Evolutionary conservation across 164 flowering plant species (phyloP), one percentile per base, ranked within the genome.

Genomic region (Aristolochia fimbriata): DNA sequence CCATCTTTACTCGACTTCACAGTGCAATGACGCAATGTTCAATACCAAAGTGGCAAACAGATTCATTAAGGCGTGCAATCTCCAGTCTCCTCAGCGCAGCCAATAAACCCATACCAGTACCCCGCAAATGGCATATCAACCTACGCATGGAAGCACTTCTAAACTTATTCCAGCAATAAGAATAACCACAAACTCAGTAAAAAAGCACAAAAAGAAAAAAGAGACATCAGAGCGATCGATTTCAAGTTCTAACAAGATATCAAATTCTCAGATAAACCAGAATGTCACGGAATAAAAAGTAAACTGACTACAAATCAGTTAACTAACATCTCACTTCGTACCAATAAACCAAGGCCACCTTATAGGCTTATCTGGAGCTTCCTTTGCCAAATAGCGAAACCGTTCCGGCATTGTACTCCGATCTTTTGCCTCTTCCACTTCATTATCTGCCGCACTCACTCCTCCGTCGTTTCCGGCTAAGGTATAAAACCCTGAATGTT

Each of bases 351-450:
- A 56, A 5, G 58, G 58, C 58, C 58, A 56, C 20, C 31, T 56
- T 25, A 56, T 25, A 15, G 58, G 58, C 19, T 33, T 20, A 7
- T 30, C 58, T 0, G 58, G 58, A 14, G 21, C 58, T 30, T 56
- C 58, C 45, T 43, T 51, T 24, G 15, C 20, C 52, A 45, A 24
- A 19, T 15, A 58, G 6, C 54, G 54, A 54, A 58, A 60, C 69
- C 37, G 53, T 48, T 24, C 30, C 65, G 13, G 58, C 66, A 24
- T 30, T 25, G 15, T 58, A 31, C 49, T 49, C 65, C 15, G 61
- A 15, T 43, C 67, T 71, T 30, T 47, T 63, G 51, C 43, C 60
- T 70, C 75, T 49, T 0, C 48, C 59, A 22, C 58, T 15, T 49
- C 52, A 17, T 20, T 49, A 37, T 48, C 55, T 9, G 14, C 52